Conservation (phyloP, 2,329 filamentous ascomycete species). For the Ampelomyces quisqualis region DNA sequence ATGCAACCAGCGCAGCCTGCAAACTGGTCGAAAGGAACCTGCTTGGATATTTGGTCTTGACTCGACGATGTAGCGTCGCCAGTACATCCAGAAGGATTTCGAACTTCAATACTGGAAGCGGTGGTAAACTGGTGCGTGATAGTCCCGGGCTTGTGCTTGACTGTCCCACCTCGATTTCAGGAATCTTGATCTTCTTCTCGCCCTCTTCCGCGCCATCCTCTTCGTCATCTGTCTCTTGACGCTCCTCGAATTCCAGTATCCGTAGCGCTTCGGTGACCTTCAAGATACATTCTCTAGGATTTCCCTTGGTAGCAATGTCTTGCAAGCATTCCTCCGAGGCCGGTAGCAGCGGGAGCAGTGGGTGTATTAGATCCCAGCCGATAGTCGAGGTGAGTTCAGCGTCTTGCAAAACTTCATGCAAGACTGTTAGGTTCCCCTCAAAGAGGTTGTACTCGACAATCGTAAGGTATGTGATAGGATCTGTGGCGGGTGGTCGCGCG, state of each 20-base stretch:
- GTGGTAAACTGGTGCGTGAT: constrained; percentile 27
- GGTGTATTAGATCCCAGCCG: constrained; percentile 80
- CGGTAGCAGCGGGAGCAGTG: constrained; percentile 66
- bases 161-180: constrained; percentile 31
- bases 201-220: constrained; percentile 30
- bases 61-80: constrained; percentile 68
- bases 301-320: constrained; percentile 73
- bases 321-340: constrained; percentile 69
- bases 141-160: constrained; percentile 35
- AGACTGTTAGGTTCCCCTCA: constrained; percentile 63
- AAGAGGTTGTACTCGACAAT: constrained; percentile 73
- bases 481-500: constrained; percentile 62
- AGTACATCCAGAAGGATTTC: constrained; percentile 70
- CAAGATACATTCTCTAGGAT: constrained; percentile 77
- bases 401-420: constrained; percentile 70
- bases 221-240: constrained; percentile 56
- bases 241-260: constrained; percentile 53
- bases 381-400: constrained; percentile 70
- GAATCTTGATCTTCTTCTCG: constrained; percentile 18
- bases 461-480: constrained; percentile 75
- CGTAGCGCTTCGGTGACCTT: constrained; percentile 75
- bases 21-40: constrained; percentile 77
- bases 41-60: constrained; percentile 76
- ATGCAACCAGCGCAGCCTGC: constrained; percentile 68
- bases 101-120: constrained; percentile 58